phyloP scores from a whole-genome alignment of 192 early-diverging fungal species.

The Chytriomyces sp. region DNA sequence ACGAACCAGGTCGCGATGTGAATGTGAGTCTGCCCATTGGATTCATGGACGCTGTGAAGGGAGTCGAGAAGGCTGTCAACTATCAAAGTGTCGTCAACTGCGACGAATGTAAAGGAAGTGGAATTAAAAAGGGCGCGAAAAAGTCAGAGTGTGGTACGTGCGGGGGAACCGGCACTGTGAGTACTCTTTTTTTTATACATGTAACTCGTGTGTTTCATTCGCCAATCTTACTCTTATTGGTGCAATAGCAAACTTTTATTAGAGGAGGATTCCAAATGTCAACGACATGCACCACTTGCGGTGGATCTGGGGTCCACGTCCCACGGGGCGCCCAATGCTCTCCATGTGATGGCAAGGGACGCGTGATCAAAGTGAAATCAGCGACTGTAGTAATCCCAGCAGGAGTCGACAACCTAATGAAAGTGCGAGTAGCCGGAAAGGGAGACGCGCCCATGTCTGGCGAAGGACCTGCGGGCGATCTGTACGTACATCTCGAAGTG shows the following conservation, averaged over 20 bases:
- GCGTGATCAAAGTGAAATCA: slow-evolving; percentile 72
- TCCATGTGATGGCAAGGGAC: slow-evolving; percentile 83
- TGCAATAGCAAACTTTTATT: slow-evolving; percentile 73
- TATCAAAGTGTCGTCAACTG: slow-evolving; percentile 75
- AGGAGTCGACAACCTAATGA: slow-evolving; percentile 77
- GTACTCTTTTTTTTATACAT: neutral
- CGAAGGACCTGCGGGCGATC: slow-evolving; percentile 78
- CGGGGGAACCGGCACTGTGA: slow-evolving; percentile 78
- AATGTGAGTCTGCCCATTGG: slow-evolving; percentile 68
- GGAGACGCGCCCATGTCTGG: slow-evolving; percentile 83
- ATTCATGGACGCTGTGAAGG: slow-evolving; percentile 93
- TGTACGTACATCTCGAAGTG: slow-evolving; percentile 76
- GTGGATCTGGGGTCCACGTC: slow-evolving; percentile 78
- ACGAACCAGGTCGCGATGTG: slow-evolving; percentile 65
- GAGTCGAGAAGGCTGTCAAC: slow-evolving; percentile 68
- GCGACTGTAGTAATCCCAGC: slow-evolving; percentile 82
- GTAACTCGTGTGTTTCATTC: neutral
- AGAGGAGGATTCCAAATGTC: slow-evolving; percentile 90
- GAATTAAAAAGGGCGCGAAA: slow-evolving; percentile 77
- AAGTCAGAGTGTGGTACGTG: slow-evolving; percentile 76
- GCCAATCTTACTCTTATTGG: neutral
- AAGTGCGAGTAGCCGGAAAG: slow-evolving; percentile 75
- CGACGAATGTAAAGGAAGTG: slow-evolving; percentile 78
- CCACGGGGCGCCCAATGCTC: slow-evolving; percentile 70
- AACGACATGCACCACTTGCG: slow-evolving; percentile 82